Evolutionary conservation across 176 grass and related monocot species (phyloP), one percentile per base, ranked within the genome.

Genomic region (Carex littledalei): DNA sequence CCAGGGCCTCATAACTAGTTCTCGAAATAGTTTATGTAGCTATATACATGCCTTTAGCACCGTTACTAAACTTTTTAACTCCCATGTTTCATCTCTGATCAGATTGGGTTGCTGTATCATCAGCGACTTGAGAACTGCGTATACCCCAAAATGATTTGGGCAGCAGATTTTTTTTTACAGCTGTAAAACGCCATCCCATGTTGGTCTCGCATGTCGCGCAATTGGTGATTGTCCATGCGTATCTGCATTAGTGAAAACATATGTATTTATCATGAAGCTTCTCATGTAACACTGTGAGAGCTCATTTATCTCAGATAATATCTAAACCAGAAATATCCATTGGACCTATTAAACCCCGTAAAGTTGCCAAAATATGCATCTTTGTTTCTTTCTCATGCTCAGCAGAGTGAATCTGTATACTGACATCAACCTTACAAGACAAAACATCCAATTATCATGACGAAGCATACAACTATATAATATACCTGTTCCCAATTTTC

Each of bases 71-170:
- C 8, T 47, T 47, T 47, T 47, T 47, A 1, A 81, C 35, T 70
- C 16, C 35, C n/a, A n/a, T 8, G 32, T 41, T 79, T 65, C 35
- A 62, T 20, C 50, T 59, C 77, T 80, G 16, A 80, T 39, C 53
- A 20, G 60, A 18, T 41, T 52, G 34, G 26, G 5, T 8, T 24
- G 78, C 52, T 49, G 89, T 94, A 72, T 91, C 92, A 20, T 93
- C 92, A 62, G 85, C 87, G 37, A 94, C 83, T 50, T 91, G 84
- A 29, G 93, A 90, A 20, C 71, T 92, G 31, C 95, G 92, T 54
- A 98, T 81, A n/a, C 86, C 93, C 91, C 95, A 98, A 83, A 98
- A 98, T 57, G 95, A 98, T 87, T 89, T 93, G 0, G 93, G 95
- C 63, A 92, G 85, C 34, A 94, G 43, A 81, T 90, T 90, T 83